Conservation (phyloP, 306 rosid genomes). For the Senna siamea region DNA sequence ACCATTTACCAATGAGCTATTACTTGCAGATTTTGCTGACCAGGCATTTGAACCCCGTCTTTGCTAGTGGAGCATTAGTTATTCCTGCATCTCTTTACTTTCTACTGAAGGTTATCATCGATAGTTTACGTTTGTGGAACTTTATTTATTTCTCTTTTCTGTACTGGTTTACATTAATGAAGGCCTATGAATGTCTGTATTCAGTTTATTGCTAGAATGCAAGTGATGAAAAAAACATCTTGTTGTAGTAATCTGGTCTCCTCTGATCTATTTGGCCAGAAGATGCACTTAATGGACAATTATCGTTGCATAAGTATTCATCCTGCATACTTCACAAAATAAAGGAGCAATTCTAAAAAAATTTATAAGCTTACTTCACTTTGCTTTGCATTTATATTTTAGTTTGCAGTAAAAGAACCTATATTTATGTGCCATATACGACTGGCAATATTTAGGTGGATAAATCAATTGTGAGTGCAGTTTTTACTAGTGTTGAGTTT, state of each 20-base stretch:
- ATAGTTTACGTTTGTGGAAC: constrained; percentile 17
- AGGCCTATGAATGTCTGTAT: constrained; percentile 19
- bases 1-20: constrained; percentile 33
- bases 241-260: constrained; percentile 13
- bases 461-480: background rate
- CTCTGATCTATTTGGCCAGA: constrained; percentile 3
- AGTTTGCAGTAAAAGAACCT: background rate
- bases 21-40: constrained; percentile 80
- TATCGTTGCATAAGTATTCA: background rate
- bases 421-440: background rate
- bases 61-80: constrained; percentile 89
- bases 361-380: background rate
- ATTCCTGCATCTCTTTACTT: constrained; percentile 89
- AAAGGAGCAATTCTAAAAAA: background rate
- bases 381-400: background rate
- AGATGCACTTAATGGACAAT: background rate
- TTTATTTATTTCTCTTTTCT: constrained; percentile 22
- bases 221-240: constrained; percentile 25
- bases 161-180: constrained; percentile 21
- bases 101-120: constrained; percentile 69
- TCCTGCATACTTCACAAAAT: background rate
- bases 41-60: constrained; percentile 63
- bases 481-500: background rate
- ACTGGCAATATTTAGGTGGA: background rate
- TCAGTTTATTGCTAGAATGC: constrained; percentile 11